Evolutionary conservation across 306 rosid species (phyloP).

Genomic region (Inga leiocalycina): DNA sequence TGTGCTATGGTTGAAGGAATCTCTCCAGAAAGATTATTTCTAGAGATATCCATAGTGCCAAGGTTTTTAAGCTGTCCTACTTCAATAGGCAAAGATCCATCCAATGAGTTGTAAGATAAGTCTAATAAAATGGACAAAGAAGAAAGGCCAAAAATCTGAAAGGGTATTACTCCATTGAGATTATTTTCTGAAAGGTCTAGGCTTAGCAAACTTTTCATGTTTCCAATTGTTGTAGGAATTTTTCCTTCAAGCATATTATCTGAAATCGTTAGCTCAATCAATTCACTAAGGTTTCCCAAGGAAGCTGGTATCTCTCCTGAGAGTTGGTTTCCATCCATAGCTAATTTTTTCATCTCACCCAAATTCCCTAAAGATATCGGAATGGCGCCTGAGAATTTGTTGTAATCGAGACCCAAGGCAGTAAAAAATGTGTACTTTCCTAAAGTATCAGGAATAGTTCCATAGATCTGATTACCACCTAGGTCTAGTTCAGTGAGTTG

Average conservation of each 20-base stretch:
- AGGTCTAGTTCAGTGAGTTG: not conserved
- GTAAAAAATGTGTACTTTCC: not conserved
- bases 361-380: not conserved
- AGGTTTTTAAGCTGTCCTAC: not conserved
- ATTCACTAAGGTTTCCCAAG: not conserved
- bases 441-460: not conserved
- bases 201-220: not conserved
- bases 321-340: not conserved
- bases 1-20: not conserved
- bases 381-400: not conserved
- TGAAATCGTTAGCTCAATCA: not conserved
- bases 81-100: not conserved
- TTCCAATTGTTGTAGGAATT: not conserved
- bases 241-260: not conserved
- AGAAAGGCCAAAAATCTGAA: too few species aligned
- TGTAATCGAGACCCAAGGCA: not conserved
- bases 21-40: not conserved
- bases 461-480: not conserved
- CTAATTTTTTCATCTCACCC: too few species aligned
- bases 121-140: not conserved
- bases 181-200: not conserved
- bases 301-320: not conserved
- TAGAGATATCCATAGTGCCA: not conserved
- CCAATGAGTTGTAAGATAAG: not conserved
- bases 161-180: not conserved